Evolutionary conservation across 768 basidiomycete genomes (phyloP), one percentile per base, ranked within the genome.

Genomic region (Xerocomellus dryophilus): DNA sequence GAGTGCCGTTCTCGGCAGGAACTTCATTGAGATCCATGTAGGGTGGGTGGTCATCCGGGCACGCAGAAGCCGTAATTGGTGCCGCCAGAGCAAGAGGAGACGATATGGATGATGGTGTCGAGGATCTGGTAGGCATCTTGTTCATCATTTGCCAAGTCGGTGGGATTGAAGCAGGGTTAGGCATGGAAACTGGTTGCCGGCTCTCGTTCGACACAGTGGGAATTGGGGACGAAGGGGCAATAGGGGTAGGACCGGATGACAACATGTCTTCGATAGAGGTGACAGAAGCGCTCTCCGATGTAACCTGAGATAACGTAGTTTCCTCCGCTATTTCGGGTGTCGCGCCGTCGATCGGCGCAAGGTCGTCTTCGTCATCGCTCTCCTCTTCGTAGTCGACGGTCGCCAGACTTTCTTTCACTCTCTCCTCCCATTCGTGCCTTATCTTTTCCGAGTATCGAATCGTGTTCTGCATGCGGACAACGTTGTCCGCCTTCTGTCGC

Each of bases 391-490:
- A 82, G 17, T 84, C 81, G 25, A 77, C 73, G 32, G 74, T 74
- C 4, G 79, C 80, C 32, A 95, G 71, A 39, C 78, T 80, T 61
- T 83, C 80, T 56, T 84, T 87, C 14, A 97, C 87, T 61, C 83
- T 85, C 64, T 90, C 88, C 71, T 98, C 89, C 95, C 96, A 98
- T 73, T 98, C 97, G 63, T 88, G 88, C 76, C 96, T 86, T 29
- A 97, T 90, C 74, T 95, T 96, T 76, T 98, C 97, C 38, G 93
- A 86, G 71, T 98, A 98, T 50, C 91, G 80, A 61, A 99, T 94
- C 18, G 94, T 98, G 66, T 96, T 97, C 72, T 96, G 92, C 85
- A 99, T 85, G 36, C 97, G 85, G 58, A 93, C 89, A 45, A 98
- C 91, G 60, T 88, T 93, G 70, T 95, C 94, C 58, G 94, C 82